A percentile compares a stretch with the other conserved stretches of the same genome.
These are phyloP conservation scores for Beverwykella pulmonaria DNA, from an alignment of 495 filamentous ascomycete genomes.

Conservation along the genomic window DNA sequence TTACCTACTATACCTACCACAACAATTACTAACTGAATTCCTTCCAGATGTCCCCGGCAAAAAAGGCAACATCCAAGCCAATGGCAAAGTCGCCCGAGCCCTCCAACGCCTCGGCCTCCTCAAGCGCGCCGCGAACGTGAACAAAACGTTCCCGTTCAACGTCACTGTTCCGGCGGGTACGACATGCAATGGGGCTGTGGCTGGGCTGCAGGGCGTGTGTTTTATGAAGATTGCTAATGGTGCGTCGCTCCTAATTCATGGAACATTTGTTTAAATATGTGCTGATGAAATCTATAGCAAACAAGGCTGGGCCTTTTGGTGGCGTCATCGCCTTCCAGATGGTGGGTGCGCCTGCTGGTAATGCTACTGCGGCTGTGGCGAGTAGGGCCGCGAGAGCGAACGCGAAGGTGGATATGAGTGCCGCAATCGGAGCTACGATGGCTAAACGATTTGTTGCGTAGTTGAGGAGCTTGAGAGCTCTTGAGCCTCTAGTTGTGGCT, in stretches of 20 bases:
- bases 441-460: not conserved
- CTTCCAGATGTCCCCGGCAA: conserved; percentile 16
- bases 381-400: not conserved
- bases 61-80: conserved; percentile 17
- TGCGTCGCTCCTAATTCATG: not conserved
- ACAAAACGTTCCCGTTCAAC: conserved; percentile 13
- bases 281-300: not conserved
- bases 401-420: not conserved
- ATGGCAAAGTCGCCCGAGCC: conserved; percentile 5
- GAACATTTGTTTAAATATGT: not conserved
- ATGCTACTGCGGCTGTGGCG: not conserved
- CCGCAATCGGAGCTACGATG: not conserved
- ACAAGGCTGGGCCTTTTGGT: conserved; percentile 20
- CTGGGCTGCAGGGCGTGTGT: conserved; percentile 15
- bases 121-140: conserved; percentile 23
- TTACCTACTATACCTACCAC: not conserved
- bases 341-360: not conserved
- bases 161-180: conserved; percentile 10
- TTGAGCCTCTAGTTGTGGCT: not conserved
- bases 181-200: conserved; percentile 1
- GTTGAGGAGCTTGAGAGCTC: not conserved
- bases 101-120: not conserved
- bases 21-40: not conserved
- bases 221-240: conserved; percentile 27
- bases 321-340: conserved; percentile 22